Evolutionary conservation across 1,284 basidiomycete species (phyloP).

Genomic region (Porodaedalea pini): DNA sequence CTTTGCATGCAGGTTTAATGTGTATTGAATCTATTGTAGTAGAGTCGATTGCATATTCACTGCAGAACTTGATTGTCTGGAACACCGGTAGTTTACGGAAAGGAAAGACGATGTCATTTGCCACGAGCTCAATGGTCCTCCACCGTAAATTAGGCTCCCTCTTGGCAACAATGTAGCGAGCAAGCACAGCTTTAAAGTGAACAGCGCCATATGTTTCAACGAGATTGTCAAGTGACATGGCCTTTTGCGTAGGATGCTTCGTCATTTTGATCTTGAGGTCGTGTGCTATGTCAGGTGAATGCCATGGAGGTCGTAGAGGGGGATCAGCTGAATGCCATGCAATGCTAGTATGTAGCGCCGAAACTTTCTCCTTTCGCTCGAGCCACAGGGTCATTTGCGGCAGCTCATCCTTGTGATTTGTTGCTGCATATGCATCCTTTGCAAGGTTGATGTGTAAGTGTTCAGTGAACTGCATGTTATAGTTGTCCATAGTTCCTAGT

Average conservation of each 20-base stretch:
- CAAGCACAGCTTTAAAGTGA: too few relatives aligned
- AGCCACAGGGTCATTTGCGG: slow-evolving; percentile 36
- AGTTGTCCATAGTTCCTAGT: slow-evolving; percentile 32
- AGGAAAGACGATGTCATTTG: not conserved
- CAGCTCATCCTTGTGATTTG: slow-evolving; percentile 27
- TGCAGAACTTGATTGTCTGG: not conserved
- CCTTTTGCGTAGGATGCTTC: not conserved
- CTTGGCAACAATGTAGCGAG: too few relatives aligned
- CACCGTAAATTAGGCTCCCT: too few relatives aligned
- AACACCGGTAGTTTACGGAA: not conserved
- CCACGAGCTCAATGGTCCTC: too few relatives aligned
- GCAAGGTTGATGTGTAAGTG: slow-evolving; percentile 29
- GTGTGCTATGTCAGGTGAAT: not conserved
- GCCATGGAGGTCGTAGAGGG: not conserved
- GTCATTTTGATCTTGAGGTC: not conserved
- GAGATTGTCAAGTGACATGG: not conserved
- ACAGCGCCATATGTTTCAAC: not conserved
- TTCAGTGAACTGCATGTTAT: slow-evolving; percentile 32
- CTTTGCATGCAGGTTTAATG: not conserved
- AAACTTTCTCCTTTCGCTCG: slow-evolving; percentile 24
- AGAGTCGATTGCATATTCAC: not conserved
- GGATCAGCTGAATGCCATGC: not conserved
- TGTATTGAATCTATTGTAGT: not conserved
- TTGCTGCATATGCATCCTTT: slow-evolving; percentile 27
- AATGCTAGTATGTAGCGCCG: not conserved